These are phyloP conservation scores for Kurtzmaniella quercitrusa DNA, from an alignment of 1,139 yeast species.

Conservation along the genomic window DNA sequence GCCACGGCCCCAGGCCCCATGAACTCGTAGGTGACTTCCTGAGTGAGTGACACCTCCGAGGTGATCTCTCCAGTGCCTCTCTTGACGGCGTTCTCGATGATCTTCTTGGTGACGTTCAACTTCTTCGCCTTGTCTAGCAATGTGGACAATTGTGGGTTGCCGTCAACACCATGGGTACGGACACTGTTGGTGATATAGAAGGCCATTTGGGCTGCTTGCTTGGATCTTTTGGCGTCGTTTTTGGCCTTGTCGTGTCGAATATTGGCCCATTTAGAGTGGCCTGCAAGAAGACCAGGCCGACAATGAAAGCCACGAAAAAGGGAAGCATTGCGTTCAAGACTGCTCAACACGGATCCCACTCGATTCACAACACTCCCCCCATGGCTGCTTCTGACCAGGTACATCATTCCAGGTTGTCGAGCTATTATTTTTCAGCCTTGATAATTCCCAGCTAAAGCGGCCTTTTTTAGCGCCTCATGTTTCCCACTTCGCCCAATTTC, in stretches of 20 bases:
- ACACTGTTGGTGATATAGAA: conserved; percentile 72
- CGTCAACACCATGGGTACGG: conserved; percentile 46
- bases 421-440: too few species aligned
- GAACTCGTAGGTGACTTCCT: conserved; percentile 71
- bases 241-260: conserved; percentile 93
- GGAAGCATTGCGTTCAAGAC: too few species aligned
- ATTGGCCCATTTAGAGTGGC: conserved; percentile 95
- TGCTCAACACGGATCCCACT: too few species aligned
- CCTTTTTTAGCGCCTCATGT: too few species aligned
- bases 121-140: conserved; percentile 76
- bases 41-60: conserved; percentile 30
- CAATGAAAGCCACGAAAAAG: conserved; percentile 11
- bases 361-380: background rate
- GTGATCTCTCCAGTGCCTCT: conserved; percentile 65
- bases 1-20: conserved; percentile 93
- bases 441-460: too few species aligned
- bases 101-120: conserved; percentile 76
- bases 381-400: background rate
- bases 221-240: conserved; percentile 76
- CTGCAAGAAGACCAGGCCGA: conserved; percentile 31
- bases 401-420: background rate
- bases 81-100: conserved; percentile 80
- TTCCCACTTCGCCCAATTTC: background rate
- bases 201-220: conserved; percentile 68
- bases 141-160: conserved; percentile 71